Evolutionary conservation across 2,329 filamentous ascomycete species (phyloP).

Genomic region (Aschersonia sp.): DNA sequence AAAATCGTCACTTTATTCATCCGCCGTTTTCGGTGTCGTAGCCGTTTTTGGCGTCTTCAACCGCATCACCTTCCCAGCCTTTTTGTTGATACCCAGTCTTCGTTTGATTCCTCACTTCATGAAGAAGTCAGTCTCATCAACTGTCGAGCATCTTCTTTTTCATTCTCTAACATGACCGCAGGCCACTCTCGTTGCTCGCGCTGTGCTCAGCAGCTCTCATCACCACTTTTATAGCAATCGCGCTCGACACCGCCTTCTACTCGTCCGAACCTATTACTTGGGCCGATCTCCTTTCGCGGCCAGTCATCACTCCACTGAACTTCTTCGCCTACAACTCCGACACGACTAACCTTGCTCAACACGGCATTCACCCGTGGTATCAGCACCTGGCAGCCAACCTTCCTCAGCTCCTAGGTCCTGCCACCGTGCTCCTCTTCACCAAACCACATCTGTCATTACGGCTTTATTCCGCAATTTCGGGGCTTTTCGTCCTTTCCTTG

Average conservation of each 20-base stretch:
- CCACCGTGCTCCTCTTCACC: conserved; percentile 44
- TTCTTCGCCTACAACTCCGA: conserved; percentile 64
- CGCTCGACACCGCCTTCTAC: conserved; percentile 79
- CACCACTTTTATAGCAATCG: conserved; percentile 60
- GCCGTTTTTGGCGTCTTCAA: conserved; percentile 85
- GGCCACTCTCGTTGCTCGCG: conserved; percentile 45
- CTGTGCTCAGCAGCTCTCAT: conserved; percentile 50
- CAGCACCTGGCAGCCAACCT: conserved; percentile 62
- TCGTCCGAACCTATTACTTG: conserved; percentile 47
- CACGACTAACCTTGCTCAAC: conserved; percentile 54
- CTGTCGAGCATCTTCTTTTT: background rate
- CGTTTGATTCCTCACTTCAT: conserved; percentile 75
- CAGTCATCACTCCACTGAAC: conserved; percentile 64
- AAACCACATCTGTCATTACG: conserved; percentile 43
- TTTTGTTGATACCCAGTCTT: conserved; percentile 70
- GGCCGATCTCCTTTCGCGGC: conserved; percentile 45
- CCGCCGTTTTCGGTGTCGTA: conserved; percentile 65
- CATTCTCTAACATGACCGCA: conserved; percentile 10
- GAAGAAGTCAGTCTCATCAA: conserved; percentile 46
- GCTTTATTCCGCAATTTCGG: conserved; percentile 61
- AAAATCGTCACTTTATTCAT: conserved; percentile 61
- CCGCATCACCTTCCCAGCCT: conserved; percentile 92
- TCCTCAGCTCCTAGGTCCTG: conserved; percentile 56
- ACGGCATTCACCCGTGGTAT: conserved; percentile 68
- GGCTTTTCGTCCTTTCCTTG: conserved; percentile 53